Base-by-base conservation (phyloP, 139 green algal species). In the Raphidocelis subcapitata region DNA sequence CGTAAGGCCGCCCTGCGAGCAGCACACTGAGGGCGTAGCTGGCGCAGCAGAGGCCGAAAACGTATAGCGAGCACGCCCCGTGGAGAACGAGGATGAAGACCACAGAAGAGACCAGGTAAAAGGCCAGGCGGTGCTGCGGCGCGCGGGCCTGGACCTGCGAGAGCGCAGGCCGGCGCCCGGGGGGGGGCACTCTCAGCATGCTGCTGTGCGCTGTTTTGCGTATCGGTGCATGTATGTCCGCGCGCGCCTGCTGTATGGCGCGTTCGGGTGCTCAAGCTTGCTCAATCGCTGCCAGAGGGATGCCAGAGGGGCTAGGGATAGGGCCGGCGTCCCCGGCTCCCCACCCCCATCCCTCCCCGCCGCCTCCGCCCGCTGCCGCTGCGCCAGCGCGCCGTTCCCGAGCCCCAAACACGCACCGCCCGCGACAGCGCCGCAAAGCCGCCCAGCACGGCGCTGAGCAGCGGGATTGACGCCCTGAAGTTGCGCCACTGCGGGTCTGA, bases 401-500 rank as follows among this genome's bases (percentile, higher is more conserved):
- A 29, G 54, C 24, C 12, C 24, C 10, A 5, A 28, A 36, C 20
- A 23, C 79, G 28, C 41, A 87, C 74, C 75, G 72, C 3, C 1
- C 65, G 66, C 3, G 86, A 90, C 3, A 70, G 24, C 1, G 37
- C 16, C 3, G 82, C 73, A 59, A 85, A 89, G 5, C 31, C 65
- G 3, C 51, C 56, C 65, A 93, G 59, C 0, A 77, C 75, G 0
- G 56, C 55, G 0, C 72, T 36, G 3, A 91, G 75, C 12, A 75
- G 46, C 2, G 75, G 76, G 52, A 91, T 41, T 1, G 68, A 70
- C 0, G 49, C 67, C 2, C 91, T 69, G 73, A 95, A 95, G 5
- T 84, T 69, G 28, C 88, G 73, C 91, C 91, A 96, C 61, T 96
- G 91, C 5, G 82, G 74, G 77, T 96, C 91, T 20, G 90, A 95